Percentiles rank a stretch among this genome's conserved stretches.
phyloP scores from a whole-genome alignment of 2,329 filamentous ascomycete genomes.

The Trichoderma gracile region DNA sequence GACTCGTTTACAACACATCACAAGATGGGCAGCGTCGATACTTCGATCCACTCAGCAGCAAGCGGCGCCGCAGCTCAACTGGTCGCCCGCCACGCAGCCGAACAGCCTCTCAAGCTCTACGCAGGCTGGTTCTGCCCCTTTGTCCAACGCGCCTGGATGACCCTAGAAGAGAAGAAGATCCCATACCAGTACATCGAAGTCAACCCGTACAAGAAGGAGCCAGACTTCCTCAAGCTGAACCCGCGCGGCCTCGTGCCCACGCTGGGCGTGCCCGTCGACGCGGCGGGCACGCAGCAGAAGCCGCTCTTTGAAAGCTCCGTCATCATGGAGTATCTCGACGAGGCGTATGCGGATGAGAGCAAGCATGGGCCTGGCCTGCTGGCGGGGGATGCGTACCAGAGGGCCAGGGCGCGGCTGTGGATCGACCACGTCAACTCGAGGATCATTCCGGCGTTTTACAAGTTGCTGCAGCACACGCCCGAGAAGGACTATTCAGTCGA shows the following conservation, averaged over 20 bases:
- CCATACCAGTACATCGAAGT: constrained; percentile 76
- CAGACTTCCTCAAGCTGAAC: constrained; percentile 68
- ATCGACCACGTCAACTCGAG: constrained; percentile 68
- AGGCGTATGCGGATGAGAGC: constrained; percentile 57
- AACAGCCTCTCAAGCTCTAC: constrained; percentile 64
- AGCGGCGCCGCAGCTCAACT: constrained; percentile 53
- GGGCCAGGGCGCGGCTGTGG: constrained; percentile 69
- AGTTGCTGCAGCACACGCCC: constrained; percentile 56
- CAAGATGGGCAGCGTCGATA: constrained; percentile 50
- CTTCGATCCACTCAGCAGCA: constrained; percentile 47
- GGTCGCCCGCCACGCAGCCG: constrained; percentile 47
- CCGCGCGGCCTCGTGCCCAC: constrained; percentile 76
- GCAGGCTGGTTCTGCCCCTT: constrained; percentile 74
- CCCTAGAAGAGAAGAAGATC: constrained; percentile 71
- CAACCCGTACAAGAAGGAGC: constrained; percentile 74
- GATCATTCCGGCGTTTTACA: constrained; percentile 70
- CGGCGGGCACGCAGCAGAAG: constrained; percentile 42
- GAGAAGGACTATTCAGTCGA: constrained; percentile 52
- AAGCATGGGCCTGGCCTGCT: constrained; percentile 52
- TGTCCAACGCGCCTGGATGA: constrained; percentile 72
- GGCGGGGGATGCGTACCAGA: constrained; percentile 62
- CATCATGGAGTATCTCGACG: constrained; percentile 74
- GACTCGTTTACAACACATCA: not conserved
- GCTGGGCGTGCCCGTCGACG: constrained; percentile 50
- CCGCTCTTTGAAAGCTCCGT: constrained; percentile 73